phyloP scores from a whole-genome alignment of 169 alveolate genomes.

The Plasmodium yoelii region DNA sequence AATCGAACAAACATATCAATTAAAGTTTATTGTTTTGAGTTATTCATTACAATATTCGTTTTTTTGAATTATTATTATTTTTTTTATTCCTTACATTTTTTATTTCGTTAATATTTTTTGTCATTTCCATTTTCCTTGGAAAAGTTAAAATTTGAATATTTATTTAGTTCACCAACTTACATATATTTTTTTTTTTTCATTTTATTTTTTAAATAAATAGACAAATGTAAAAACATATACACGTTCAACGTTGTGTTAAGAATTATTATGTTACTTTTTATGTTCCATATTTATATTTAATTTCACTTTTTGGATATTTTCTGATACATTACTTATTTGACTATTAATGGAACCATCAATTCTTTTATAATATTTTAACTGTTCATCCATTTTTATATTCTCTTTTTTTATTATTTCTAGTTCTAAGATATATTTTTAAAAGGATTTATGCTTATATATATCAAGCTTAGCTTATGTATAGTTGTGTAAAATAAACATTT shows the following conservation, averaged over 20 bases:
- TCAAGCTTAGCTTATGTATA: not conserved
- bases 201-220: not conserved
- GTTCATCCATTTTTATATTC: constrained; percentile 44
- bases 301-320: constrained; percentile 55
- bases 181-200: not conserved
- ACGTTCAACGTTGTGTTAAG: not conserved
- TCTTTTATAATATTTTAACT: constrained; percentile 40
- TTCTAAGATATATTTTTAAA: constrained; percentile 17
- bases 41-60: too few relatives aligned
- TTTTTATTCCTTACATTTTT: constrained; percentile 34
- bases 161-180: not conserved
- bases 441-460: not conserved
- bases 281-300: constrained; percentile 26
- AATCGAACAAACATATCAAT: too few relatives aligned
- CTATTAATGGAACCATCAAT: constrained; percentile 39
- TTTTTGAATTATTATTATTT: not conserved
- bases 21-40: too few relatives aligned
- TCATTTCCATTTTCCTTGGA: constrained; percentile 50
- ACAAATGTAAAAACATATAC: not conserved
- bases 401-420: constrained; percentile 55
- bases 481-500: not conserved
- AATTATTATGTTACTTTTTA: constrained; percentile 26
- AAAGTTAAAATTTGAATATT: not conserved
- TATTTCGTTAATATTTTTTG: constrained; percentile 41
- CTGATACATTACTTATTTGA: constrained; percentile 37